phyloP scores from a whole-genome alignment of 2,329 filamentous ascomycete genomes.

The Aspergillus candidus region DNA sequence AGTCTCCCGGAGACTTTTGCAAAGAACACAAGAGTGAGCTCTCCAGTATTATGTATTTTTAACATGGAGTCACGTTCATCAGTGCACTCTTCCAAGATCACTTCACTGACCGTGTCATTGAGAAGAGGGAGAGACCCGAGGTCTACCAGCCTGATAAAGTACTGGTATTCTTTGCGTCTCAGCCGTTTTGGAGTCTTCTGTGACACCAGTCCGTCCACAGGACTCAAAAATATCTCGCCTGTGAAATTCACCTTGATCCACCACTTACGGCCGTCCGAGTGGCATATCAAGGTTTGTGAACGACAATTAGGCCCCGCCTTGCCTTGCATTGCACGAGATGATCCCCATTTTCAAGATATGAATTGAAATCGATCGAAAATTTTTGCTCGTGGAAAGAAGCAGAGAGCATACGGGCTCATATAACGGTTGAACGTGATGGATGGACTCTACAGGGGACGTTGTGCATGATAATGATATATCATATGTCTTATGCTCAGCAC shows the following conservation, averaged over 20 bases:
- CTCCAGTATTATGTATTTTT: too few relatives aligned
- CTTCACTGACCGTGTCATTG: slow-evolving; percentile 15
- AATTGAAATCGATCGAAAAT: slow-evolving; percentile 3
- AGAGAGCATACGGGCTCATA: too few relatives aligned
- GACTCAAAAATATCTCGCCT: slow-evolving; percentile 5
- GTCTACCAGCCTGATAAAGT: slow-evolving; percentile 12
- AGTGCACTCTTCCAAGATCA: slow-evolving; percentile 9
- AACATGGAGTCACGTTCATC: too few relatives aligned
- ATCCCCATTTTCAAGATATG: slow-evolving; percentile 8
- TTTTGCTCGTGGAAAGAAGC: too few relatives aligned
- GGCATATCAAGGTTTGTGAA: slow-evolving; percentile 13
- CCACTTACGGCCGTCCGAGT: slow-evolving; percentile 10
- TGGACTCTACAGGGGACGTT: too few relatives aligned
- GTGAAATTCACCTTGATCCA: slow-evolving; percentile 17
- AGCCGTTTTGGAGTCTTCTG: slow-evolving; percentile 10
- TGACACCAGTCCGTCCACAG: slow-evolving; percentile 2
- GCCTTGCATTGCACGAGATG: slow-evolving; percentile 3
- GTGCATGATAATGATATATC: too few relatives aligned
- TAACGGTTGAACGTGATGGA: too few relatives aligned
- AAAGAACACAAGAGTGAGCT: too few relatives aligned
- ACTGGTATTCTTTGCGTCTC: slow-evolving; percentile 12
- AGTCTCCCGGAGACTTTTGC: too few relatives aligned
- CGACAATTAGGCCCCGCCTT: slow-evolving; percentile 5
- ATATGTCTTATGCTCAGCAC: too few relatives aligned
- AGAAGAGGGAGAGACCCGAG: slow-evolving; percentile 13